Conservation (phyloP, 192 early-diverging fungal species). For the Gigaspora rosea region DNA sequence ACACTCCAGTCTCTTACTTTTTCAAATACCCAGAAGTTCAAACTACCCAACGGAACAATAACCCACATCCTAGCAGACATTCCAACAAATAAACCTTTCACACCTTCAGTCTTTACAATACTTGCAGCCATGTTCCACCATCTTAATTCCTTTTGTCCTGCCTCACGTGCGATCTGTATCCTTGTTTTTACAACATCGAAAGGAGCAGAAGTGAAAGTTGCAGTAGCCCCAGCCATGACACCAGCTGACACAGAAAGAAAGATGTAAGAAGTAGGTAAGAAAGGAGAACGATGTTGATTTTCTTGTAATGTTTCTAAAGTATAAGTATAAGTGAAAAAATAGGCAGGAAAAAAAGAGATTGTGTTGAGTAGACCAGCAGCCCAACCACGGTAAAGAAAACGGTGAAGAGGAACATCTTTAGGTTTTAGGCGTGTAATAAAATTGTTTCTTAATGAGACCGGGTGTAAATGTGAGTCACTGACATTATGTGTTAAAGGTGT, state of each 20-base stretch:
- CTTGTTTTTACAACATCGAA: constrained; percentile 34
- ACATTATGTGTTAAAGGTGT: neutral
- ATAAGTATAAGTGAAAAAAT: constrained; percentile 27
- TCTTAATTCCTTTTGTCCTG: constrained; percentile 1
- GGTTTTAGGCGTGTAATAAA: constrained; percentile 27
- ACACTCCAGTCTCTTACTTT: constrained; percentile 27
- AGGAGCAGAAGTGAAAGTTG: constrained; percentile 29
- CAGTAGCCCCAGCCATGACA: constrained; percentile 20
- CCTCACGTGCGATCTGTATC: constrained; percentile 30
- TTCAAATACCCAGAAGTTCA: constrained; percentile 32
- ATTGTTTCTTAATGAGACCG: neutral
- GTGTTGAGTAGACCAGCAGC: constrained; percentile 5
- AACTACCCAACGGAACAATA: constrained; percentile 27
- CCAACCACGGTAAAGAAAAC: constrained; percentile 29
- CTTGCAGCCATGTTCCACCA: constrained; percentile 4
- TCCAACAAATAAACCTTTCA: constrained; percentile 28
- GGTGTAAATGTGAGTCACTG: neutral
- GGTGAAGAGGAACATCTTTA: constrained; percentile 16
- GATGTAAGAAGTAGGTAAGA: constrained; percentile 8
- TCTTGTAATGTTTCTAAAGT: neutral
- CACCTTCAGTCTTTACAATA: constrained; percentile 10
- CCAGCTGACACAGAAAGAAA: constrained; percentile 31
- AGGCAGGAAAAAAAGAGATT: constrained; percentile 23
- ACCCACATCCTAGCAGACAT: constrained; percentile 18
- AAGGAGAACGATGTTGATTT: constrained; percentile 4